Evolutionary conservation across 306 rosid species (phyloP).

Genomic region (Mucuna pruriens): DNA sequence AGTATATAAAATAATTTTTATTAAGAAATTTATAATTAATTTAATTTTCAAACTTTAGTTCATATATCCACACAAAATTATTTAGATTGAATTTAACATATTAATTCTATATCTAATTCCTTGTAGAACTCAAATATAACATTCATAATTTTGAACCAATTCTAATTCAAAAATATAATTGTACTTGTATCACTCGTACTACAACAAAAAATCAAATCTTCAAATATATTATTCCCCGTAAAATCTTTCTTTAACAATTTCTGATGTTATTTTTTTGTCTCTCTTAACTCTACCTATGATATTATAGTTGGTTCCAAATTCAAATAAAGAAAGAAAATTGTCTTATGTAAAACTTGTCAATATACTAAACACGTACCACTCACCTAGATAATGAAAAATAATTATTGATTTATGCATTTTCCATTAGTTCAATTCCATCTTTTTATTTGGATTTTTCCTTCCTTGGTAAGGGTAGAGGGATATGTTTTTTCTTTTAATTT

Average conservation of each 20-base stretch:
- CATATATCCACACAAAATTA: neutral
- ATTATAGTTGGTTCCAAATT: no score
- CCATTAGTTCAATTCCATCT: neutral
- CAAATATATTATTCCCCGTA: no score
- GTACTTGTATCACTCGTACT: no score
- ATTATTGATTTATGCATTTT: neutral
- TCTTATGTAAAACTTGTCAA: no score
- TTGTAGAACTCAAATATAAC: neutral
- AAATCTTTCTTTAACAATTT: no score
- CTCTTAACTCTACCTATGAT: no score
- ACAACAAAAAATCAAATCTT: no score
- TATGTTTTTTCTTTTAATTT: neutral
- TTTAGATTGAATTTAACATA: no score
- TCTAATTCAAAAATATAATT: neutral
- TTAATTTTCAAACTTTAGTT: neutral
- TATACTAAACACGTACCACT: no score
- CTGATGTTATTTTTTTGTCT: no score
- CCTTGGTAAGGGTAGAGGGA: neutral
- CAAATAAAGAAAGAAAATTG: no score
- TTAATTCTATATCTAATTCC: neutral
- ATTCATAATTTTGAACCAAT: no score
- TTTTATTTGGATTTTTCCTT: neutral
- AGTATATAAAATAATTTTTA: neutral
- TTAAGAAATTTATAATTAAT: neutral
- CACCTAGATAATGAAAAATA: neutral